Evolutionary conservation across 768 basidiomycete genomes (phyloP), one percentile per base, ranked within the genome.

Genomic region (Melanogaster broomeanus): DNA sequence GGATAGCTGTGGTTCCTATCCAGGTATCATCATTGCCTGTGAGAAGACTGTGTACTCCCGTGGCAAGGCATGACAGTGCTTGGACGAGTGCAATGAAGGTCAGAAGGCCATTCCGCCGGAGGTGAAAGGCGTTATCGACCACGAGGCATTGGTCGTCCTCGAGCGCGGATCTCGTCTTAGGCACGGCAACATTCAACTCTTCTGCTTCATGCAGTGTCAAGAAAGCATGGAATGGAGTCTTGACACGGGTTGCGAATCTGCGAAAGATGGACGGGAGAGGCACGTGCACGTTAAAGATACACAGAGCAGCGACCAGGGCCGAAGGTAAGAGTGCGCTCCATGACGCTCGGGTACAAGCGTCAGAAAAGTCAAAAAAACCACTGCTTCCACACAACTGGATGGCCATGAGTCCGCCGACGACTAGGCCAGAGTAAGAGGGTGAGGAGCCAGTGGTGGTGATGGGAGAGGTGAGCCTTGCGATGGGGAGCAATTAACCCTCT

Each of bases 311-410:
- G 10, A 42, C 48, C 12, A 49, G 34, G 6, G 34, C 24, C 13
- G 42, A 41, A 18, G 53, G 48, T 3, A 49, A 13, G 34, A 44
- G 5, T n/a, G 53, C 42, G 24, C 71, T 70, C 81, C 80, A 84
- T 25, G 75, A 70, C 10, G 65, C 67, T 28, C 79, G 72, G 18
- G 80, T 67, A 56, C 81, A 82, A 9, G 68, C 44, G 52, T 70
- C 62, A 16, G 58, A 52, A 50, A 81, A 72, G 65, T 80, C 77
- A 34, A 46, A 48, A 7, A 30, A 39, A 42, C 33, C 31, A 13
- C 30, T 42, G 40, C 21, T 24, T 34, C 18, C 41, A 18, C 52
- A 53, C 8, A 37, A 24, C 18, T 24, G 34, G 48, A 30, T 19
- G 18, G 19, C 8, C 50, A 44, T 51, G 6, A 2, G 27, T 8